These are phyloP conservation scores for Fusarium sarcochroum DNA, from an alignment of 2,329 filamentous ascomycete genomes.

Conservation along the genomic window DNA sequence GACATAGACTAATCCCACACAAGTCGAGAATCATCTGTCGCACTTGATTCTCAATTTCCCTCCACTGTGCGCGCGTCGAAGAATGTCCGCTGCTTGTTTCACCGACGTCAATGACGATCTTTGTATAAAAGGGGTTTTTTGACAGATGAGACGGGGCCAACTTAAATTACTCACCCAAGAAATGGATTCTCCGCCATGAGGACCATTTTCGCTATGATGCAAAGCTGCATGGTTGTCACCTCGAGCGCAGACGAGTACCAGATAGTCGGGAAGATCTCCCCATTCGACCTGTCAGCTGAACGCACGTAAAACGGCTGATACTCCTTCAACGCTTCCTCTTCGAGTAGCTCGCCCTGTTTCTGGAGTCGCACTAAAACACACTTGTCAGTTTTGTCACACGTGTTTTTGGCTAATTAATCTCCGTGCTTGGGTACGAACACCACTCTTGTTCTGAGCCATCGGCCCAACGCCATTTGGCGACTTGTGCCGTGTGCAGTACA, in stretches of 20 bases:
- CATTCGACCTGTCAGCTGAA: constrained; percentile 53
- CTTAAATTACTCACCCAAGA: constrained; percentile 49
- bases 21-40: constrained; percentile 56
- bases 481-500: constrained; percentile 59
- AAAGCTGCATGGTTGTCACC: constrained; percentile 58
- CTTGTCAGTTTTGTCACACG: constrained; percentile 1
- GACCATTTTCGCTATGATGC: constrained; percentile 57
- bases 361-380: constrained; percentile 51
- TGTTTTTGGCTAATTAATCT: background rate
- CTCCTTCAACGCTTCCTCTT: constrained; percentile 51
- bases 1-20: constrained; percentile 58
- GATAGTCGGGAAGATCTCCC: constrained; percentile 58
- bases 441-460: constrained; percentile 55
- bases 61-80: constrained; percentile 51
- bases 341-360: constrained; percentile 54
- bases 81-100: constrained; percentile 38
- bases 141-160: background rate
- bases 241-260: constrained; percentile 59
- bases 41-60: constrained; percentile 57
- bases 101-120: constrained; percentile 21
- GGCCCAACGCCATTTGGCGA: constrained; percentile 59
- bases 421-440: constrained; percentile 46
- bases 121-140: background rate
- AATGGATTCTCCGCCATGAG: constrained; percentile 57
- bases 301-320: constrained; percentile 55